phyloP scores from a whole-genome alignment of 768 basidiomycete genomes.

The Termitomyces sp. region DNA sequence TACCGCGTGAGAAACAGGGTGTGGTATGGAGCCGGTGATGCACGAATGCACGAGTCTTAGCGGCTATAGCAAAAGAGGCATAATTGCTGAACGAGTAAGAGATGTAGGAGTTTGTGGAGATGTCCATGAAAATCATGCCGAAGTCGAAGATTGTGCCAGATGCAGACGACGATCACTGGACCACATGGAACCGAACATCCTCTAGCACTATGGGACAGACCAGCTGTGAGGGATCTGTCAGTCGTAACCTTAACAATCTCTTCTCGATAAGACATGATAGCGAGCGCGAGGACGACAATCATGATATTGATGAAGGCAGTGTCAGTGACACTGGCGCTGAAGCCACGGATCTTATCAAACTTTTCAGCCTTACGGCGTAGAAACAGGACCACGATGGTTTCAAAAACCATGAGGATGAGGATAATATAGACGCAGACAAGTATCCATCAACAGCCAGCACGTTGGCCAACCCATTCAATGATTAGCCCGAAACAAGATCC shows the following conservation, averaged over 20 bases:
- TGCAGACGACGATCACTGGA: constrained; percentile 26
- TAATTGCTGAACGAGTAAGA: constrained; percentile 36
- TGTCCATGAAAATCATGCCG: constrained; percentile 36
- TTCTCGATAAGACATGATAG: constrained; percentile 30
- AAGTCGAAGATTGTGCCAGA: constrained; percentile 36
- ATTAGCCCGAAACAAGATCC: constrained; percentile 46
- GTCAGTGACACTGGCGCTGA: constrained; percentile 33
- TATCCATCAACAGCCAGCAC: constrained; percentile 36
- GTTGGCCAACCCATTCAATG: constrained; percentile 40
- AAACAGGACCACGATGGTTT: constrained; percentile 39
- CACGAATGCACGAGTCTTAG: constrained; percentile 37
- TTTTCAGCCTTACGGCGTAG: constrained; percentile 37
- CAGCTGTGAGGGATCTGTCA: too few relatives aligned
- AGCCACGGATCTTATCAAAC: constrained; percentile 30
- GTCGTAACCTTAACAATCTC: constrained; percentile 22
- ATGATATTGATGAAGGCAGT: constrained; percentile 41
- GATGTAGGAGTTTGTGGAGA: constrained; percentile 41
- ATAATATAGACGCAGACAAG: too few relatives aligned
- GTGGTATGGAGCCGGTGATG: constrained; percentile 33
- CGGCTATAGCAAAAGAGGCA: constrained; percentile 42
- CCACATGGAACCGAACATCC: too few relatives aligned
- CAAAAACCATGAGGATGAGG: too few relatives aligned
- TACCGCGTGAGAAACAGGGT: constrained; percentile 36
- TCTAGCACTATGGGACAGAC: too few relatives aligned
- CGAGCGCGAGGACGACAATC: constrained; percentile 26